A percentile compares a stretch with the other conserved stretches of the same genome.
These are phyloP conservation scores for Pseudotsuga menziesii DNA, from an alignment of 75 land plant species.

Conservation along the genomic window DNA sequence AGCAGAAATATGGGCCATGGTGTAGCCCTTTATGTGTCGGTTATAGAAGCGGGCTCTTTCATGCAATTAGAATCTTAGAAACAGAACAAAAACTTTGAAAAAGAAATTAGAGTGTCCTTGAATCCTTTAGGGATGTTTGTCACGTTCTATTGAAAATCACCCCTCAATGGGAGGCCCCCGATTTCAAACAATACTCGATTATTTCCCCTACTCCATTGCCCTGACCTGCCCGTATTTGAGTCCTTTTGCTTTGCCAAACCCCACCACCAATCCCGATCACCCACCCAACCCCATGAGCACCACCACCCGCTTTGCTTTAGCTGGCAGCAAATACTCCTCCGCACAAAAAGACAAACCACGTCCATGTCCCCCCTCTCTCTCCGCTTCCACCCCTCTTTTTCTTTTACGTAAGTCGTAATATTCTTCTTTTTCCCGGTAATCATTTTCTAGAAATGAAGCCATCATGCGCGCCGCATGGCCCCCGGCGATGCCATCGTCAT, in stretches of 20 bases:
- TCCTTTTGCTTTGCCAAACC: not conserved
- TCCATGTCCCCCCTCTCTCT: not conserved
- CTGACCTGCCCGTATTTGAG: not conserved
- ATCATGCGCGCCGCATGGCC: conserved; percentile 13
- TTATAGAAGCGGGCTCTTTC: not conserved
- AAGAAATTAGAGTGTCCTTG: not conserved
- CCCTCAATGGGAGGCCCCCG: not conserved
- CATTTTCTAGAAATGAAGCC: conserved; percentile 9
- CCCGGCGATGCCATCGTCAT: conserved; percentile 8
- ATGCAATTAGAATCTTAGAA: conserved; percentile 1
- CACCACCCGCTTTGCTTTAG: not conserved
- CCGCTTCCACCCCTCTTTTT: not conserved
- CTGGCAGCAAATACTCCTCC: conserved; percentile 7
- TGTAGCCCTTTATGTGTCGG: not conserved
- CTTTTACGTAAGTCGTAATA: conserved; percentile 13
- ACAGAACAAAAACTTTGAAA: not conserved
- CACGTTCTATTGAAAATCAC: not conserved
- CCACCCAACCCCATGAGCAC: not conserved
- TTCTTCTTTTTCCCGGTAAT: conserved; percentile 1
- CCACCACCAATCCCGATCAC: not conserved
- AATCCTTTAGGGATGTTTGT: conserved; percentile 3
- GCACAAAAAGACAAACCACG: conserved; percentile 3
- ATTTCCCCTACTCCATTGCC: not conserved
- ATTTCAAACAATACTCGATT: conserved; percentile 1
- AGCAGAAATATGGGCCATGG: not conserved